phyloP scores from a whole-genome alignment of 2,329 filamentous ascomycete genomes.

The Chaetomium sp. region DNA sequence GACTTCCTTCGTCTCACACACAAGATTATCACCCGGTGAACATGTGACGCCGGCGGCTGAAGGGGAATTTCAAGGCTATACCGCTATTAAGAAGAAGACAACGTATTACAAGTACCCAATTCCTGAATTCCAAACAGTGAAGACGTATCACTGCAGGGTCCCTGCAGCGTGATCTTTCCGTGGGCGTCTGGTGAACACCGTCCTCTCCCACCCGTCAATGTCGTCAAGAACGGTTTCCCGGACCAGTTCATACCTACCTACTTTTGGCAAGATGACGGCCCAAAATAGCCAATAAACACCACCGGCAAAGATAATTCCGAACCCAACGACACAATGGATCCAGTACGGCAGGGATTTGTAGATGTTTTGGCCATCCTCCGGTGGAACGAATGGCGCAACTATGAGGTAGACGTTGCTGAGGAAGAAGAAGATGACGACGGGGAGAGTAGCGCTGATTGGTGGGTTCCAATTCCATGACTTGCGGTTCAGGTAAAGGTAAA shows the following conservation, averaged over 20 bases:
- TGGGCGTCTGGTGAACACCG: slow-evolving; percentile 53
- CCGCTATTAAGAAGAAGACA: too few species aligned
- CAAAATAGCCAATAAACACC: slow-evolving; percentile 60
- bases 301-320: slow-evolving; percentile 55
- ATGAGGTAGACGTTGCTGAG: slow-evolving; percentile 64
- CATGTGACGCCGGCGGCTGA: too few species aligned
- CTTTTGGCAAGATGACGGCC: slow-evolving; percentile 54
- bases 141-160: background rate
- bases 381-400: slow-evolving; percentile 60
- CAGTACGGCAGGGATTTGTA: slow-evolving; percentile 59
- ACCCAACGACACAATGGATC: slow-evolving; percentile 60
- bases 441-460: slow-evolving; percentile 56
- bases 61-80: too few species aligned
- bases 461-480: slow-evolving; percentile 54
- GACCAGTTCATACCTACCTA: slow-evolving; percentile 59
- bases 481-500: slow-evolving; percentile 56
- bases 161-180: background rate
- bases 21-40: too few species aligned
- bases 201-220: slow-evolving; percentile 65
- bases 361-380: slow-evolving; percentile 53
- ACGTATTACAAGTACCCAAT: too few species aligned
- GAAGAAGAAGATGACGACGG: slow-evolving; percentile 60
- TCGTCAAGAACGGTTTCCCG: slow-evolving; percentile 57
- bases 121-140: background rate
- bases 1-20: too few species aligned